Percentiles rank a stretch among this genome's conserved stretches.
Evolutionary conservation across 1,284 basidiomycete genomes (phyloP).

Genomic region (Ustilago esculenta): DNA sequence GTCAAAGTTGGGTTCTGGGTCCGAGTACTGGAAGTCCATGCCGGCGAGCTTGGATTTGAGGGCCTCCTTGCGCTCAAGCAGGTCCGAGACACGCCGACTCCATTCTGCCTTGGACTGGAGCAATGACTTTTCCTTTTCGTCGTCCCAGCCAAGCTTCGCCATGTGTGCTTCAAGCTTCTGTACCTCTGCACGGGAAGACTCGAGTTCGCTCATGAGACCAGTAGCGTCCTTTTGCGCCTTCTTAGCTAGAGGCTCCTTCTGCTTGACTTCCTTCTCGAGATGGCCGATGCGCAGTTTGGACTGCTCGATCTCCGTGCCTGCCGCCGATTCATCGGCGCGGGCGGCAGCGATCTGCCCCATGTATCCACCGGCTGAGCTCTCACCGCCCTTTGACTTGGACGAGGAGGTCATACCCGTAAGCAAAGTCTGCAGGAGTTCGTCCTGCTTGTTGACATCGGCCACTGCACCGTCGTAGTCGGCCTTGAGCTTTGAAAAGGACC

Average conservation of each 20-base stretch:
- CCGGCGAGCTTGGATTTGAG: conserved; percentile 77
- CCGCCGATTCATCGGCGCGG: conserved; percentile 78
- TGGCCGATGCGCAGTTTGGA: conserved; percentile 80
- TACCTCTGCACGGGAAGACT: conserved; percentile 68
- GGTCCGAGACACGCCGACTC: conserved; percentile 72
- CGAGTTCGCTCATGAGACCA: conserved; percentile 74
- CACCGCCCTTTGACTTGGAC: conserved; percentile 71
- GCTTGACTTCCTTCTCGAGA: conserved; percentile 81
- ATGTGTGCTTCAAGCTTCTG: conserved; percentile 69
- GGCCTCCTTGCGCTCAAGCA: conserved; percentile 78
- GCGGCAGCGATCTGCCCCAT: conserved; percentile 96
- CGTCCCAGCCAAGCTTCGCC: conserved; percentile 78
- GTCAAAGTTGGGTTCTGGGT: conserved; percentile 85
- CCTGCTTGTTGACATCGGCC: conserved; percentile 77
- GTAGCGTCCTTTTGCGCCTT: conserved; percentile 85
- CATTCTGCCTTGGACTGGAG: conserved; percentile 74
- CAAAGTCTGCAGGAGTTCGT: conserved; percentile 94
- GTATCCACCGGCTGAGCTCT: conserved; percentile 82
- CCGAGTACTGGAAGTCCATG: conserved; percentile 84
- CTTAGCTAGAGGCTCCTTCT: conserved; percentile 81
- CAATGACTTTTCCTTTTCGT: conserved; percentile 77
- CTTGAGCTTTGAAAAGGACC: conserved; percentile 69
- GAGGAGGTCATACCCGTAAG: conserved; percentile 84
- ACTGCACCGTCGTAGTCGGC: conserved; percentile 75
- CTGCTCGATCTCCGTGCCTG: conserved; percentile 86